A percentile compares a stretch with the other conserved stretches of the same genome.
These are phyloP conservation scores for Yarrowia divulgata DNA, from an alignment of 805 yeast genomes.

Conservation along the genomic window DNA sequence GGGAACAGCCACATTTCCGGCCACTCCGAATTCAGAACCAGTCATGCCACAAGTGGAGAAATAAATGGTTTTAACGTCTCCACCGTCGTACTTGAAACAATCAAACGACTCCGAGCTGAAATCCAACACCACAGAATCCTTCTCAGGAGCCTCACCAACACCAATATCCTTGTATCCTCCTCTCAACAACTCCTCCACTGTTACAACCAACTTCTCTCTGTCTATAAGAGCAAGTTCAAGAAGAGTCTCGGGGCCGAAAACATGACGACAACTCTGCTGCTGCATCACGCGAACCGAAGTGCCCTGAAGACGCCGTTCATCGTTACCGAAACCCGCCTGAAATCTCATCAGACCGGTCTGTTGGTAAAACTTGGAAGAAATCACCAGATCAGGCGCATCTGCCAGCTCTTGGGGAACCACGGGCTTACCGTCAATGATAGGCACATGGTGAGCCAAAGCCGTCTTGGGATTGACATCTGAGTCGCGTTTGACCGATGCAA, in stretches of 20 bases:
- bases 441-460: not conserved
- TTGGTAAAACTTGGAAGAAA: constrained; percentile 4
- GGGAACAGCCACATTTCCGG: not conserved
- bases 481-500: not conserved
- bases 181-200: not conserved
- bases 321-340: not conserved
- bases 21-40: not conserved
- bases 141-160: not conserved
- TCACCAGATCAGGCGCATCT: not conserved
- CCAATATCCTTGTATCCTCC: not conserved
- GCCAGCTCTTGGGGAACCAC: not conserved
- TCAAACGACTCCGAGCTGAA: not conserved
- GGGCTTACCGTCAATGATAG: constrained; percentile 3
- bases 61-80: not conserved
- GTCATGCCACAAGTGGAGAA: not conserved
- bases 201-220: not conserved
- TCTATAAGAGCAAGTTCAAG: not conserved
- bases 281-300: not conserved
- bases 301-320: not conserved
- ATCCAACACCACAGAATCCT: not conserved
- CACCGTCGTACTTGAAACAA: not conserved
- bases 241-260: not conserved
- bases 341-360: not conserved
- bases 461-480: too few relatives aligned
- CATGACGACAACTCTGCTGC: not conserved